Base-by-base conservation (phyloP, 2,329 filamentous ascomycete genomes). In the Triangularia setosa region DNA sequence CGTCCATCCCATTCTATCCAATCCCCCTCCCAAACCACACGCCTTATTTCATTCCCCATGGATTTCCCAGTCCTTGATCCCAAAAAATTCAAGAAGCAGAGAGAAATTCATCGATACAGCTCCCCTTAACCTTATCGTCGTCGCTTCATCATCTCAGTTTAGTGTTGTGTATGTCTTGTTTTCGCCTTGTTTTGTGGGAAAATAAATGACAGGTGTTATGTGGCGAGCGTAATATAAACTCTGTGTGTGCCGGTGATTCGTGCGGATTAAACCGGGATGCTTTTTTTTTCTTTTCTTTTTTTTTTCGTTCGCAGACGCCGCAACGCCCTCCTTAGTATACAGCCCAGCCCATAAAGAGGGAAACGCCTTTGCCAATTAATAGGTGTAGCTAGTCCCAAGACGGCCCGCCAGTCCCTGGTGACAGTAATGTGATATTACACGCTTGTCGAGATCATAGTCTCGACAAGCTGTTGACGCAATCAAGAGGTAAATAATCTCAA, bases 391-490 rank as follows among this genome's bases (percentile, higher is more conserved):
- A n/a, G 18, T 48, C 24, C 7, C 57, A 33, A 59, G 57, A 44
- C 21, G 57, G 57, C 33, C 57, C 30, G 57, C 57, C 57, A 44
- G 57, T 25, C 57, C 40, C 40, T 59, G n/a, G 30, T 59, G 33
- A 40, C 40, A 59, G 35, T 40, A 48, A 24, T 28, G 57, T 48
- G 11, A 48, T 8, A 48, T 48, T 21, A 21, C 40, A 48, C 40
- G 18, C 40, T 48, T 48, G n/a, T 48, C 7, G 12, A 48, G 7
- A 48, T 18, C 11, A 48, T 48, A 21, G 18, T 48, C 40, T 48
- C 12, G 18, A 18, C 40, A 48, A 21, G 40, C 40, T 9, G 18
- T n/a, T 48, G 11, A 8, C 6, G 30, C 30, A 33, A 4, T 9
- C 5, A 3, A 12, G 30, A 33, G 30, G 30, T 3, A 14, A 33